These are phyloP conservation scores for Parsonsia alboflavescens DNA, from an alignment of 257 asterid genomes.

Conservation along the genomic window DNA sequence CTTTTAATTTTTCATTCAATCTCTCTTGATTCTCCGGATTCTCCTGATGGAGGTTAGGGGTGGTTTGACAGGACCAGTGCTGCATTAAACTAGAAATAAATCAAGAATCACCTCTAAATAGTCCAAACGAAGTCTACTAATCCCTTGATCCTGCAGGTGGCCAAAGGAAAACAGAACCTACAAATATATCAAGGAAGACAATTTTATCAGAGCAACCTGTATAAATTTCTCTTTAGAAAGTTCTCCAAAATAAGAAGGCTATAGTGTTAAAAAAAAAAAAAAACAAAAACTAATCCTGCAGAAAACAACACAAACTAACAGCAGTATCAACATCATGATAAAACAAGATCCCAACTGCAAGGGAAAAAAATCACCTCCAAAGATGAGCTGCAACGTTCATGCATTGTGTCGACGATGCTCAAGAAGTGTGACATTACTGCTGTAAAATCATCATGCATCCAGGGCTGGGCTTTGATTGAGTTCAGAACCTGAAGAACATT, in stretches of 20 bases:
- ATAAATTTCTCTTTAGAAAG: background rate
- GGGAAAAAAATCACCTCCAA: constrained; percentile 57
- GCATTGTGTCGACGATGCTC: constrained; percentile 64
- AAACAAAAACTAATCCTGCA: background rate
- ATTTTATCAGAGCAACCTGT: background rate
- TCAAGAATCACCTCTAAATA: constrained; percentile 65
- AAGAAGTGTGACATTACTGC: constrained; percentile 55
- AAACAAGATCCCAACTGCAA: constrained; percentile 5
- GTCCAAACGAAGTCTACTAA: constrained; percentile 59
- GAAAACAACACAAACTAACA: background rate
- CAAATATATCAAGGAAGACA: constrained; percentile 9
- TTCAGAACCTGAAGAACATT: constrained; percentile 55
- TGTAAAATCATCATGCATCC: constrained; percentile 59
- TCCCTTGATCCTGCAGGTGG: constrained; percentile 55
- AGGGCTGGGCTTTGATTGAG: constrained; percentile 72
- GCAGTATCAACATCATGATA: background rate
- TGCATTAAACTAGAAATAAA: constrained; percentile 6
- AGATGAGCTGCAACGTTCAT: constrained; percentile 71
- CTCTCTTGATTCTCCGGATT: background rate
- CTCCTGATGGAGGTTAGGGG: too few species aligned
- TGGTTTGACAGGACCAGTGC: constrained; percentile 13
- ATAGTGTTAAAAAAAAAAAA: background rate
- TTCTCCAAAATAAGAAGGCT: background rate
- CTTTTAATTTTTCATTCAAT: background rate
- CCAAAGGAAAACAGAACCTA: constrained; percentile 68